Percentiles rank a stretch among this genome's conserved stretches.
These are phyloP conservation scores for Debaryomyces hansenii DNA, from an alignment of 805 yeast genomes.

Conservation along the genomic window DNA sequence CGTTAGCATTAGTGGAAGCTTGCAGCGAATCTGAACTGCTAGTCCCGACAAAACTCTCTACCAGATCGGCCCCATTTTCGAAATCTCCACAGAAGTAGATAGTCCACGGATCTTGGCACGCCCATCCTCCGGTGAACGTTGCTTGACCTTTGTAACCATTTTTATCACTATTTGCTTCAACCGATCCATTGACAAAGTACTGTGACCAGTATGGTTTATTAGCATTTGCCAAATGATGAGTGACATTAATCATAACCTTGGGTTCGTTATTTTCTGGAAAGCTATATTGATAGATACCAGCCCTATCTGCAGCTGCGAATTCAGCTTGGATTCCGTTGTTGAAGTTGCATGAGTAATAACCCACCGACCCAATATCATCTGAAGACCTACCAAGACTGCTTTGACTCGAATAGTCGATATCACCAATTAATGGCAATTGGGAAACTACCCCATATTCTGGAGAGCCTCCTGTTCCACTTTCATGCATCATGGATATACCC, in stretches of 20 bases:
- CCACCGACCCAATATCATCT: constrained; percentile 22
- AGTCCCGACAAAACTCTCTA: constrained; percentile 12
- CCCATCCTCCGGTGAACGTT: constrained; percentile 32
- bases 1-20: constrained; percentile 11
- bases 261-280: constrained; percentile 12
- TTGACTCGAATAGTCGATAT: constrained; percentile 11
- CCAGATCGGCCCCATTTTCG: constrained; percentile 13
- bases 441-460: constrained; percentile 36
- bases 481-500: constrained; percentile 39
- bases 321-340: constrained; percentile 21
- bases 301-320: constrained; percentile 24
- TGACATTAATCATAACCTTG: constrained; percentile 24
- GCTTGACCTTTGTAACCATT: constrained; percentile 23
- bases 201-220: constrained; percentile 33
- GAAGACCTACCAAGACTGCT: constrained; percentile 10
- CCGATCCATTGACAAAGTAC: constrained; percentile 23
- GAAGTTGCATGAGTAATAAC: constrained; percentile 22
- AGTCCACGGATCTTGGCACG: constrained; percentile 25
- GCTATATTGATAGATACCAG: constrained; percentile 25
- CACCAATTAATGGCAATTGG: constrained; percentile 25
- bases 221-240: constrained; percentile 27
- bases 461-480: constrained; percentile 40
- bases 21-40: neutral
- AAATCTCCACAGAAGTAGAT: constrained; percentile 31
- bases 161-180: constrained; percentile 12